Conservation (phyloP, 164 flowering plant genomes). For the Hamamelis virginiana region DNA sequence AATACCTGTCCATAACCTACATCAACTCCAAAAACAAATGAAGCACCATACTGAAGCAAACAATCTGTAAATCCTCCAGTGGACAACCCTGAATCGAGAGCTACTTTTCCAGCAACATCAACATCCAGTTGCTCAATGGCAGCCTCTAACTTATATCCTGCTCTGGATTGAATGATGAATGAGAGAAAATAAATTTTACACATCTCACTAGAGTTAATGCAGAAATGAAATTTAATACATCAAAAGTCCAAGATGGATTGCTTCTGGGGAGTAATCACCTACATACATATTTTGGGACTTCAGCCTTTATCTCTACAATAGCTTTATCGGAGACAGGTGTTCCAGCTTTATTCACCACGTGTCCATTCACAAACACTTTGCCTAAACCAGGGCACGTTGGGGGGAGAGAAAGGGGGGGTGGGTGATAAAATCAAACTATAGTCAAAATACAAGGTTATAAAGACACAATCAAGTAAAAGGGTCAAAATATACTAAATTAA, state of each 20-base stretch:
- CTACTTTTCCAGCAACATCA: conserved; percentile 84
- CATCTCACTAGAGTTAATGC: neutral
- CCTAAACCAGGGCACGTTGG: conserved; percentile 37
- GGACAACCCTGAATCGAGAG: conserved; percentile 95
- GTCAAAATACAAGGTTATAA: no score
- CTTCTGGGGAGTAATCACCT: conserved; percentile 66
- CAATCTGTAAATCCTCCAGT: conserved; percentile 99
- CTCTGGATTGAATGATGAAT: conserved; percentile 46
- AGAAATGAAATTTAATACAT: conserved; percentile 1
- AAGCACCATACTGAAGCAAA: conserved; percentile 95
- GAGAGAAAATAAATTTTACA: neutral
- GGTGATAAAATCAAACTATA: neutral
- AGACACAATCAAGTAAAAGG: neutral
- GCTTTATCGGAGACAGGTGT: conserved; percentile 76
- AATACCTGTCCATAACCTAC: conserved; percentile 99
- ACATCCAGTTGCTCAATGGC: conserved; percentile 85
- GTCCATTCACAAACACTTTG: conserved; percentile 88
- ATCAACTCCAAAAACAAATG: conserved; percentile 92
- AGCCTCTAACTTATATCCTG: conserved; percentile 94
- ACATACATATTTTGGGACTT: conserved; percentile 98
- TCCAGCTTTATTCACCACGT: conserved; percentile 81
- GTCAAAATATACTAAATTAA: neutral
- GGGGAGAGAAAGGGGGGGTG: neutral
- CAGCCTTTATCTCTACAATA: conserved; percentile 78
- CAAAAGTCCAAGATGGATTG: conserved; percentile 6